Percentiles rank a stretch among this genome's conserved stretches.
These are phyloP conservation scores for Citrus medica DNA, from an alignment of 345 rosid species.

Conservation along the genomic window DNA sequence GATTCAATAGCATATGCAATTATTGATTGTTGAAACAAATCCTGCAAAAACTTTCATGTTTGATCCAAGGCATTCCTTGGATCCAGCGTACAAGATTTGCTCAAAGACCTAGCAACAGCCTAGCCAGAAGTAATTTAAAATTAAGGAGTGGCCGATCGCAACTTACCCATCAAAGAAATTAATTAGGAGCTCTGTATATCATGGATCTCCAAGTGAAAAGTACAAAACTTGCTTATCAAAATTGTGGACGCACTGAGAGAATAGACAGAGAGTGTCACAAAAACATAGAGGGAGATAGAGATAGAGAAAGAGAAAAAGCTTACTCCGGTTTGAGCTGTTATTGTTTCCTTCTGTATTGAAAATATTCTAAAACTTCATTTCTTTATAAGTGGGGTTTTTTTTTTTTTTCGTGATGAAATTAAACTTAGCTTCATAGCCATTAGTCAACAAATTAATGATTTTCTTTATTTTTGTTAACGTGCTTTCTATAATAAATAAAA, in stretches of 20 bases:
- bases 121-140: not conserved
- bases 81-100: not conserved
- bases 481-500: not conserved
- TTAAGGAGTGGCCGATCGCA: not conserved
- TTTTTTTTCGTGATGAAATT: too few species aligned
- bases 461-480: not conserved
- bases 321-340: too few species aligned
- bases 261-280: too few species aligned
- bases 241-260: too few species aligned
- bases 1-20: not conserved
- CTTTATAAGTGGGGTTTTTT: too few species aligned
- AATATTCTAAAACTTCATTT: too few species aligned
- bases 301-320: too few species aligned
- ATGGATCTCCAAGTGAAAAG: not conserved
- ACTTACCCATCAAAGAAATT: constrained; percentile 8
- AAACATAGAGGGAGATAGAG: too few species aligned
- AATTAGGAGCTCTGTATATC: not conserved
- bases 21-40: too few species aligned
- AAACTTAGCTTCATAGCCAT: not conserved
- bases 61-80: not conserved
- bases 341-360: too few species aligned
- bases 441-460: constrained; percentile 13
- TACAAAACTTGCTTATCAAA: too few species aligned
- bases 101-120: not conserved
- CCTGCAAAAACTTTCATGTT: not conserved